Conservation (phyloP, 306 rosid species). For the Cyamopsis tetragonoloba region DNA sequence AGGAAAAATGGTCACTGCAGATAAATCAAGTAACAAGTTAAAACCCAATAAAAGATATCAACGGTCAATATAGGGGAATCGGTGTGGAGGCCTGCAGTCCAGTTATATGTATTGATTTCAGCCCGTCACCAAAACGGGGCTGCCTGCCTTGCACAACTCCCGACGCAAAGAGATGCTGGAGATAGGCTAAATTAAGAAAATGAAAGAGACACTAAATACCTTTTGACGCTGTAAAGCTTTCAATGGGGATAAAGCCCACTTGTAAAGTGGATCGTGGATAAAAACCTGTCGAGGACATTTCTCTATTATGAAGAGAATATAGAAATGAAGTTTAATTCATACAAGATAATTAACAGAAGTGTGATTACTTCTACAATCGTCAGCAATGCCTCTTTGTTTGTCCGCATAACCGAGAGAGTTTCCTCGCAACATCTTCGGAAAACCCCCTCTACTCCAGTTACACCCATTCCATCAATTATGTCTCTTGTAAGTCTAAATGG, state of each 20-base stretch:
- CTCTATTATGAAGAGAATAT: conserved; percentile 13
- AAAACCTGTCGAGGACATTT: conserved; percentile 61
- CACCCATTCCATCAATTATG: conserved; percentile 94
- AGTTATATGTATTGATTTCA: not conserved
- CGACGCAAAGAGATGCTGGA: conserved; percentile 5
- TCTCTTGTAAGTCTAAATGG: conserved; percentile 95
- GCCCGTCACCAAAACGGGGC: not conserved
- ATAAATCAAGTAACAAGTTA: conserved; percentile 15
- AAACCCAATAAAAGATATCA: not conserved
- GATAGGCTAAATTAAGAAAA: not conserved
- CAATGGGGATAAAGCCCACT: conserved; percentile 95
- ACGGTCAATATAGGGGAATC: not conserved
- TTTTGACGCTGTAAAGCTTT: conserved; percentile 98
- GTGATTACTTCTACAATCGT: conserved; percentile 77
- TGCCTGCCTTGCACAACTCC: not conserved
- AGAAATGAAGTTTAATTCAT: conserved; percentile 4
- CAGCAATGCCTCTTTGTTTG: conserved; percentile 87
- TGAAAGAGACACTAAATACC: conserved; percentile 38
- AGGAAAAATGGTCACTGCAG: conserved; percentile 7
- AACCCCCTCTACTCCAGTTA: conserved; percentile 90
- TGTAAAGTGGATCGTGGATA: conserved; percentile 93
- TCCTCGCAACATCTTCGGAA: conserved; percentile 96
- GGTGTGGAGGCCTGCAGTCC: not conserved
- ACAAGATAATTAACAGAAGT: not conserved
- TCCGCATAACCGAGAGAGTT: conserved; percentile 92